Percentiles rank a stretch among this genome's conserved stretches.
These are phyloP conservation scores for Haplosporangium sp. DNA, from an alignment of 371 early-diverging fungal species.

Conservation along the genomic window DNA sequence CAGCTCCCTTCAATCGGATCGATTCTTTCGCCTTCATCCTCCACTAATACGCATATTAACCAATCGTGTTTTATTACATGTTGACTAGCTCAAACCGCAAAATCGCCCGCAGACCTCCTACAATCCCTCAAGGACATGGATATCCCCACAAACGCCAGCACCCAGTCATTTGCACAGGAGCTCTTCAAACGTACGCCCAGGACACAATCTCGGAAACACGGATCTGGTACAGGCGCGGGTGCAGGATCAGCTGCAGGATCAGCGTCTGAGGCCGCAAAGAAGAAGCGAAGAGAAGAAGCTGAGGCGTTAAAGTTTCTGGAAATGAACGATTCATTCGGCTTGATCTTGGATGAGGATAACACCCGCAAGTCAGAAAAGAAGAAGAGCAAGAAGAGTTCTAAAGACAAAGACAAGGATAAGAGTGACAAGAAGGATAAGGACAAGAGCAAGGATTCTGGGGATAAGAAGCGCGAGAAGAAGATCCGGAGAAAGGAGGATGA, in stretches of 20 bases:
- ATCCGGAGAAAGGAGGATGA: constrained; percentile 61
- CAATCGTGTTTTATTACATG: neutral
- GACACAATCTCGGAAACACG: constrained; percentile 27
- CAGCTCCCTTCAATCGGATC: neutral
- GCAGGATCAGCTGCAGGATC: neutral
- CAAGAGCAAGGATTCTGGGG: constrained; percentile 41
- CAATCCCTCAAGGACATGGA: constrained; percentile 66
- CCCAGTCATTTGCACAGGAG: constrained; percentile 72
- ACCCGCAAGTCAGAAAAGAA: constrained; percentile 30
- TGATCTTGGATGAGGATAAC: constrained; percentile 66
- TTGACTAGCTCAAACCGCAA: constrained; percentile 67
- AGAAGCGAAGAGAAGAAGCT: constrained; percentile 64
- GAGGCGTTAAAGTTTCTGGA: constrained; percentile 60
- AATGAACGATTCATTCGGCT: constrained; percentile 68
- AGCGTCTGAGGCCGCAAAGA: constrained; percentile 59
- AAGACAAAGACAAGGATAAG: constrained; percentile 33
- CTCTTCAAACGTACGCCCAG: constrained; percentile 72
- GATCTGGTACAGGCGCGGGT: constrained; percentile 37
- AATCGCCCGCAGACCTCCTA: constrained; percentile 66
- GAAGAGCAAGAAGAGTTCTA: constrained; percentile 33
- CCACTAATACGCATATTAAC: neutral
- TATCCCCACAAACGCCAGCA: constrained; percentile 63
- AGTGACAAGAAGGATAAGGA: constrained; percentile 44
- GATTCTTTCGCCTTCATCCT: neutral
- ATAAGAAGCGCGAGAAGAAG: constrained; percentile 30